Percentiles rank a stretch among this genome's conserved stretches.
Evolutionary conservation across 371 early-diverging fungal genomes (phyloP).

Genomic region (Conidiobolus incongruus): DNA sequence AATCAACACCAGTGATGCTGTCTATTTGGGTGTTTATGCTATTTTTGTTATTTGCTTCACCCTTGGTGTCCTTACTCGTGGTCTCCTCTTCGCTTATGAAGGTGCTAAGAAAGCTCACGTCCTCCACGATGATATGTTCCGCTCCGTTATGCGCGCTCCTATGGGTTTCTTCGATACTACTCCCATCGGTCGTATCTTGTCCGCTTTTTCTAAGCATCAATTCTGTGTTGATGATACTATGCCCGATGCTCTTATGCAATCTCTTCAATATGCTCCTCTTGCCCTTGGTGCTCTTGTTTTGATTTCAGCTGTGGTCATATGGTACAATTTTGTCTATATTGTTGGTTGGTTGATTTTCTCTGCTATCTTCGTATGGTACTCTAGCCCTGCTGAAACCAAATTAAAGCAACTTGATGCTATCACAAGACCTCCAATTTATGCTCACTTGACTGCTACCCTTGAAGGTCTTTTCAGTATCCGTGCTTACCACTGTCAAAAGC

Average conservation of each 20-base stretch:
- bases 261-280: slow-evolving; percentile 27
- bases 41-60: slow-evolving; percentile 14
- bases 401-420: slow-evolving; percentile 65
- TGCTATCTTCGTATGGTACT: background rate
- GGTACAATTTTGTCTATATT: slow-evolving; percentile 18
- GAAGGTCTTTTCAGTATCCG: slow-evolving; percentile 46
- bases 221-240: slow-evolving; percentile 39
- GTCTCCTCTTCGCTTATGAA: slow-evolving; percentile 12
- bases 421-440: slow-evolving; percentile 47
- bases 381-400: slow-evolving; percentile 13
- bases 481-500: slow-evolving; percentile 25
- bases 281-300: slow-evolving; percentile 26
- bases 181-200: slow-evolving; percentile 47
- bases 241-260: slow-evolving; percentile 12
- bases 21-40: slow-evolving; percentile 26
- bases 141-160: slow-evolving; percentile 28
- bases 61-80: slow-evolving; percentile 14
- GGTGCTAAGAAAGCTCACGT: slow-evolving; percentile 13
- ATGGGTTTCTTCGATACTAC: slow-evolving; percentile 59
- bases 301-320: slow-evolving; percentile 26
- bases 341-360: slow-evolving; percentile 14
- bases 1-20: slow-evolving; percentile 10
- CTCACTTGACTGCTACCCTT: slow-evolving; percentile 41
- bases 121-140: slow-evolving; percentile 19
- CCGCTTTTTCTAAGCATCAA: slow-evolving; percentile 49